Evolutionary conservation across 805 yeast genomes (phyloP).

Genomic region (Danielia reshetovae): DNA sequence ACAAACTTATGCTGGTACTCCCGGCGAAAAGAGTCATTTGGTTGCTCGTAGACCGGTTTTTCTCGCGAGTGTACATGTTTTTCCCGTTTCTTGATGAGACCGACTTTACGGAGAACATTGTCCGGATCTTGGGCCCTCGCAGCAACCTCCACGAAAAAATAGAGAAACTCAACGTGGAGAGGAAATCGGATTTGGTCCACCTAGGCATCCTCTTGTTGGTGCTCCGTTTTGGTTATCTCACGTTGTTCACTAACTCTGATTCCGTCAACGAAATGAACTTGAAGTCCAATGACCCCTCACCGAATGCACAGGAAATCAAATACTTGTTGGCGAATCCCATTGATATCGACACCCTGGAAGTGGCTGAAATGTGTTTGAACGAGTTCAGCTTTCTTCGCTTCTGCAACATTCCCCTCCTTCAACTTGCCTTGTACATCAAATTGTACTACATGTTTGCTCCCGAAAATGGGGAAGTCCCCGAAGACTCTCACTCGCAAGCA

Average conservation of each 20-base stretch:
- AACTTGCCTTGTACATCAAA: conserved; percentile 56
- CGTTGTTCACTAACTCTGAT: conserved; percentile 34
- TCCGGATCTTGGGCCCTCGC: conserved; percentile 17
- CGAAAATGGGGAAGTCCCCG: conserved; percentile 26
- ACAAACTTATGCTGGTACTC: conserved; percentile 16
- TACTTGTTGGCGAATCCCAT: conserved; percentile 20
- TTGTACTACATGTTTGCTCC: conserved; percentile 38
- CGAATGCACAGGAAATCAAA: conserved; percentile 9
- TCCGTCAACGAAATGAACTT: conserved; percentile 23
- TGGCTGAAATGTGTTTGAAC: conserved; percentile 19
- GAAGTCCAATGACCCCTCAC: conserved; percentile 8
- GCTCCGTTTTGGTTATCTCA: conserved; percentile 31
- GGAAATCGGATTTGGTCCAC: conserved; percentile 30
- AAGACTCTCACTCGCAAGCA: conserved; percentile 16
- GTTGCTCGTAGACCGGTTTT: conserved; percentile 24
- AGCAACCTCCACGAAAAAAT: conserved; percentile 12
- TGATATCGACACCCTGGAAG: conserved; percentile 16
- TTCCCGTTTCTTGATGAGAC: conserved; percentile 49
- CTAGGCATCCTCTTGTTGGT: conserved; percentile 32
- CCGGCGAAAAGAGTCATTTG: conserved; percentile 24
- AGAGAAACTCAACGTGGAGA: conserved; percentile 23
- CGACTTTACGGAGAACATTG: conserved; percentile 17
- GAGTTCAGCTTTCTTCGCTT: conserved; percentile 21
- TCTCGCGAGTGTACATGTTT: conserved; percentile 53
- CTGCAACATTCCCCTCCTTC: conserved; percentile 51